A percentile compares a stretch with the other conserved stretches of the same genome.
These are phyloP conservation scores for Saccharomycopsis javanensis DNA, from an alignment of 805 yeast species.

Conservation along the genomic window DNA sequence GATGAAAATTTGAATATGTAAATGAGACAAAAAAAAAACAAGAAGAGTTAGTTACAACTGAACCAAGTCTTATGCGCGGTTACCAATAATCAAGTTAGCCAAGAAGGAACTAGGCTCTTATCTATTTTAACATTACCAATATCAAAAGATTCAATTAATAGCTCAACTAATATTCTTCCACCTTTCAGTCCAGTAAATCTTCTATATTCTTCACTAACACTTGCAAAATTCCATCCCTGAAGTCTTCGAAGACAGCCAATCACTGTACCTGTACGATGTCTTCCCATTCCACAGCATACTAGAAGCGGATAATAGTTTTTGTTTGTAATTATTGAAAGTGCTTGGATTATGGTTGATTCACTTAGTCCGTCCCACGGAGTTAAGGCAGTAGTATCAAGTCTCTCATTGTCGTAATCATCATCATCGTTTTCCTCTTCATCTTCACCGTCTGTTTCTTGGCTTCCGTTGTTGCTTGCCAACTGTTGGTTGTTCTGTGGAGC, in stretches of 20 bases:
- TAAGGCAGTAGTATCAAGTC: background rate
- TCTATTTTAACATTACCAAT: constrained; percentile 35
- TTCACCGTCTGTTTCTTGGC: background rate
- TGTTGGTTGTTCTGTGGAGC: background rate
- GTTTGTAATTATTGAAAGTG: constrained; percentile 66
- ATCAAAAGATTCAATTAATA: constrained; percentile 70
- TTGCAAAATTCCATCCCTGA: constrained; percentile 96
- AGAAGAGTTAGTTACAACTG: too few species aligned
- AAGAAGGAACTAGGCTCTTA: constrained; percentile 36
- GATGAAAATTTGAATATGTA: background rate
- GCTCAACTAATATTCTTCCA: constrained; percentile 84
- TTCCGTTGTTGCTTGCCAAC: background rate
- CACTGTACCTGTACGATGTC: constrained; percentile 95
- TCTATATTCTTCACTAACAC: constrained; percentile 88
- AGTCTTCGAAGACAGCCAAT: constrained; percentile 85
- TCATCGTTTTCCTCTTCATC: constrained; percentile 37
- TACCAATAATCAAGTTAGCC: constrained; percentile 25
- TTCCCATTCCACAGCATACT: constrained; percentile 97
- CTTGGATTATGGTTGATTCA: constrained; percentile 69
- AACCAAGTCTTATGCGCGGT: too few species aligned
- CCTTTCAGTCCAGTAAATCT: constrained; percentile 90
- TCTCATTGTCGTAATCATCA: constrained; percentile 57
- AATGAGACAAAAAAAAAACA: background rate
- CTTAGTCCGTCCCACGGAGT: constrained; percentile 91
- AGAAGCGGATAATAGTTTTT: constrained; percentile 72